Percentiles rank a stretch among this genome's conserved stretches.
Conservation (phyloP, 139 green algal species). For the Pycnococcus provasolii region DNA sequence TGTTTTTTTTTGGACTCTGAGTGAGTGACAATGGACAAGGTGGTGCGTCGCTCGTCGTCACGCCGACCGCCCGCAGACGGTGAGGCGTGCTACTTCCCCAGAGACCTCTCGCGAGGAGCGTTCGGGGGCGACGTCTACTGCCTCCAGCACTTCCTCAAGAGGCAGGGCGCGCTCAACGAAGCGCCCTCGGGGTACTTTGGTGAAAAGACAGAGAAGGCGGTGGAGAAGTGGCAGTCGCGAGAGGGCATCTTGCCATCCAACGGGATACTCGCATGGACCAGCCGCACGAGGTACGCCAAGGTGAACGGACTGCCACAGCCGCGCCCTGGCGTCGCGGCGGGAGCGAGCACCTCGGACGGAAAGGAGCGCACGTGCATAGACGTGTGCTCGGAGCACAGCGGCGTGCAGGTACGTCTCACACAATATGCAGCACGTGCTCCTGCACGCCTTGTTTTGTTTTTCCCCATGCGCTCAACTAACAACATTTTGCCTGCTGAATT, state of each 20-base stretch:
- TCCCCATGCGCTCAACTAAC: no score
- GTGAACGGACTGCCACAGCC: conserved; percentile 23
- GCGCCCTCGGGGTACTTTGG: conserved; percentile 37
- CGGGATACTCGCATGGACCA: not conserved
- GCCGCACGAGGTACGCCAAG: conserved; percentile 18
- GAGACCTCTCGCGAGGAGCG: conserved; percentile 29
- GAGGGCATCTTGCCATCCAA: not conserved
- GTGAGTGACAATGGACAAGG: no score
- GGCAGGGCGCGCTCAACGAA: conserved; percentile 33
- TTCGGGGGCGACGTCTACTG: conserved; percentile 44
- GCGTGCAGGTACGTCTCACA: not conserved
- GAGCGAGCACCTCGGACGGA: not conserved
- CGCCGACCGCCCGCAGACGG: not conserved
- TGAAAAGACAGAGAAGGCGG: conserved; percentile 34
- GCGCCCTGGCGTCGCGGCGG: not conserved
- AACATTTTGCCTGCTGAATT: no score
- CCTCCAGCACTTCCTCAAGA: conserved; percentile 33
- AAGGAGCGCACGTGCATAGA: conserved; percentile 32
- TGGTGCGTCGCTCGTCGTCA: no score
- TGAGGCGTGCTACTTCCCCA: conserved; percentile 37
- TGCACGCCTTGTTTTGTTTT: no score
- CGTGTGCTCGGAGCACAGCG: conserved; percentile 29
- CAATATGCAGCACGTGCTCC: no score
- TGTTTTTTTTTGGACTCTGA: no score
- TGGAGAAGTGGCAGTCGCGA: conserved; percentile 32